Conservation (phyloP, 805 yeast species). For the Saturnispora serradocipensis region DNA sequence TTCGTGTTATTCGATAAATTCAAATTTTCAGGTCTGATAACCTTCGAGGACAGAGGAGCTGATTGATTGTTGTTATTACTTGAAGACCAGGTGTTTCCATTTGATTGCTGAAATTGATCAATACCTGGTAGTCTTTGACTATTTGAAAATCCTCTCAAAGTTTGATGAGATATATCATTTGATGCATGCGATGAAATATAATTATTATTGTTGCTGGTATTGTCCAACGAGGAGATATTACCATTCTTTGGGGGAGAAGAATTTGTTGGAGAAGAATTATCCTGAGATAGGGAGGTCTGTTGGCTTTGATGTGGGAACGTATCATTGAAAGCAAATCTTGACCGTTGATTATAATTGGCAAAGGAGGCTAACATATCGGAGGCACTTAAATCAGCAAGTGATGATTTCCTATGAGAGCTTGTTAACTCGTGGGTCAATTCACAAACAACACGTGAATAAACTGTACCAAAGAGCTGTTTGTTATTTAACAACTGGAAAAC, state of each 20-base stretch:
- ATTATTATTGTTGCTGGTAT: neutral
- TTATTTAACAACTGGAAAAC: constrained; percentile 34
- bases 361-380: constrained; percentile 3
- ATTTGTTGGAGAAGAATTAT: constrained; percentile 8
- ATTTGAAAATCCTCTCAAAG: constrained; percentile 1
- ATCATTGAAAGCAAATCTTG: constrained; percentile 5
- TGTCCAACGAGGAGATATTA: neutral
- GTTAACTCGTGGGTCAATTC: constrained; percentile 22
- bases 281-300: neutral
- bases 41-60: constrained; percentile 10
- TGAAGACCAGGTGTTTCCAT: constrained; percentile 8
- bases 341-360: constrained; percentile 7
- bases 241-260: constrained; percentile 7
- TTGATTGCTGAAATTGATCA: constrained; percentile 2
- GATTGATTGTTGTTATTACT: constrained; percentile 4
- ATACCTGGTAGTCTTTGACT: neutral
- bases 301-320: neutral
- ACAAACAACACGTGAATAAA: constrained; percentile 32
- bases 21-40: constrained; percentile 9
- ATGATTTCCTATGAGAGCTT: neutral
- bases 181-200: constrained; percentile 1
- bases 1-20: neutral
- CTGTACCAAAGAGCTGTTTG: constrained; percentile 42
- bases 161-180: neutral
- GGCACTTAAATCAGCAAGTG: constrained; percentile 4